Conservation (phyloP, 2,329 filamentous ascomycete species). For the Trichoderma gracile region DNA sequence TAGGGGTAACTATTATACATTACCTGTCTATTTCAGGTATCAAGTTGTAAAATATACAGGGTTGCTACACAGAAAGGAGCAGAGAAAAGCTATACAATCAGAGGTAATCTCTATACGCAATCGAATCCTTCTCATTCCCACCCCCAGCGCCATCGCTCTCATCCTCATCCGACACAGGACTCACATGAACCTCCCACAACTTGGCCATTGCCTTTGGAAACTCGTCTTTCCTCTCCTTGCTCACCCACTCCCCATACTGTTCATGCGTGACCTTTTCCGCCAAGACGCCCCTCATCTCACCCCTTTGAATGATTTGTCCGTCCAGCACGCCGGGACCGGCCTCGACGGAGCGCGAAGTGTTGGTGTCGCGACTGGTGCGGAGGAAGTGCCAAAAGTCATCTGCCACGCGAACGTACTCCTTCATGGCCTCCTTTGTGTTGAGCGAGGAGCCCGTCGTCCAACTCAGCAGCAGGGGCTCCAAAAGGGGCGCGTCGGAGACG, state of each 20-base stretch:
- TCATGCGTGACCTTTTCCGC: slow-evolving; percentile 50
- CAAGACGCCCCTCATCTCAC: slow-evolving; percentile 49
- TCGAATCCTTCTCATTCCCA: background rate
- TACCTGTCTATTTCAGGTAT: background rate
- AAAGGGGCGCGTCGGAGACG: slow-evolving; percentile 65
- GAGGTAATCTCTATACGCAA: background rate
- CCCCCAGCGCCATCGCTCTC: background rate
- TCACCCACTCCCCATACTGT: slow-evolving; percentile 45
- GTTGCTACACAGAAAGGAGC: background rate
- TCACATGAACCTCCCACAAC: slow-evolving; percentile 49
- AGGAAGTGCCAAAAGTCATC: slow-evolving; percentile 58
- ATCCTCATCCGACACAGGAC: slow-evolving; percentile 29
- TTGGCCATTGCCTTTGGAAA: slow-evolving; percentile 39
- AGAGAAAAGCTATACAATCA: background rate
- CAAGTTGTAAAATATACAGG: background rate
- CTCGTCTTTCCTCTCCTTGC: slow-evolving; percentile 35
- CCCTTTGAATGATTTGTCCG: background rate
- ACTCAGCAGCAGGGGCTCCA: slow-evolving; percentile 61
- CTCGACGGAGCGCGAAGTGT: background rate
- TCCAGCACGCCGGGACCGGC: background rate
- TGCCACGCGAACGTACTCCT: slow-evolving; percentile 61
- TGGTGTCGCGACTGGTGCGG: background rate
- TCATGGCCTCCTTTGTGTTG: slow-evolving; percentile 54
- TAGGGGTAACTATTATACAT: background rate
- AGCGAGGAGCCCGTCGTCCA: slow-evolving; percentile 63